Evolutionary conservation across 345 rosid genomes (phyloP).

Genomic region (Laguncularia racemosa): DNA sequence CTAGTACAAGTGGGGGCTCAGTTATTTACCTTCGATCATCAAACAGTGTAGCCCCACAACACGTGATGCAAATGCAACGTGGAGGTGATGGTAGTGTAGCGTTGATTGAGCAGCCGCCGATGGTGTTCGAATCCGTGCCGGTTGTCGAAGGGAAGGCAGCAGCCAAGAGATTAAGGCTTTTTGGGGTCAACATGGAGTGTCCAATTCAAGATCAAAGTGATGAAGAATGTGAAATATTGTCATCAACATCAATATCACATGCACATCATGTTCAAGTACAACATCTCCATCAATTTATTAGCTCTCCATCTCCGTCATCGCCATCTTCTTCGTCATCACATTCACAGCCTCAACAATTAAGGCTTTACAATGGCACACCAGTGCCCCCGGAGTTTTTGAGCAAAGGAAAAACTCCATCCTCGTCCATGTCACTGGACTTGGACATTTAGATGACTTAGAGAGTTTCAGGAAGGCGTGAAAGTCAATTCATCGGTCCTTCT

Average conservation of each 20-base stretch:
- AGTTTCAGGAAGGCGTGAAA: background rate
- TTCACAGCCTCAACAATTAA: conserved; percentile 21
- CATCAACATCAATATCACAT: conserved; percentile 21
- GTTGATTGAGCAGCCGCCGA: conserved; percentile 12
- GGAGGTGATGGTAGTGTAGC: conserved; percentile 22
- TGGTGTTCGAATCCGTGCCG: conserved; percentile 55
- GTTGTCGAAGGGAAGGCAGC: conserved; percentile 55
- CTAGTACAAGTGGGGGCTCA: conserved; percentile 12
- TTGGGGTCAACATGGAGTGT: conserved; percentile 95
- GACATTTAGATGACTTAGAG: conserved; percentile 19
- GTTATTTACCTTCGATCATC: conserved; percentile 24
- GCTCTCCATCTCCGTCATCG: conserved; percentile 14
- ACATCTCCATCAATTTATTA: conserved; percentile 4
- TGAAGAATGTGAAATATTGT: conserved; percentile 16
- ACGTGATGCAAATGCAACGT: conserved; percentile 13
- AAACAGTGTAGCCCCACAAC: conserved; percentile 13
- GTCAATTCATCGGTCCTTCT: too few relatives aligned
- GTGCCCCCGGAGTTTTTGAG: conserved; percentile 17
- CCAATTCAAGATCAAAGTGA: conserved; percentile 28
- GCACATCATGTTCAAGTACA: background rate
- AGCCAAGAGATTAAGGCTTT: conserved; percentile 72
- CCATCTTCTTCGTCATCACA: conserved; percentile 11
- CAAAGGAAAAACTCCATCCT: conserved; percentile 31
- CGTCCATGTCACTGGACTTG: conserved; percentile 40
- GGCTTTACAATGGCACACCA: conserved; percentile 35